Conservation (phyloP, 2,329 filamentous ascomycete species). For the Ophiostoma populinum region DNA sequence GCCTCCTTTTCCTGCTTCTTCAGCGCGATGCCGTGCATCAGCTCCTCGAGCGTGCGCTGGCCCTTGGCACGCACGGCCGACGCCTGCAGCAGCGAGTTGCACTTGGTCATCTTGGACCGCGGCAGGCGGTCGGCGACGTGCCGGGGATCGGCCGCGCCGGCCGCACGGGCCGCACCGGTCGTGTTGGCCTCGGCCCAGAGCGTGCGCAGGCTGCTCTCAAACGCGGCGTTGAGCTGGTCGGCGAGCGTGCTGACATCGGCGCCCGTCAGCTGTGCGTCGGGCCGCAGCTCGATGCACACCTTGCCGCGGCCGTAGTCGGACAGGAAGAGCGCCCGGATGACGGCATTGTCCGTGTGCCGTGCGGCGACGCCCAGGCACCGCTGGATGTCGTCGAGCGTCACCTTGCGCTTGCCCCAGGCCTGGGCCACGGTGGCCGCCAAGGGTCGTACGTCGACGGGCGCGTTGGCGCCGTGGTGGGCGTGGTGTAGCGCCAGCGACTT, state of each 20-base stretch:
- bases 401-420: slow-evolving; percentile 55
- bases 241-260: slow-evolving; percentile 26
- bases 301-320: slow-evolving; percentile 26
- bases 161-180: slow-evolving; percentile 5
- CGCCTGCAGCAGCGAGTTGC: slow-evolving; percentile 32
- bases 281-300: slow-evolving; percentile 38
- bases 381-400: slow-evolving; percentile 47
- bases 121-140: slow-evolving; percentile 40
- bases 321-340: slow-evolving; percentile 19
- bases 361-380: slow-evolving; percentile 43
- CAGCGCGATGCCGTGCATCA: slow-evolving; percentile 42
- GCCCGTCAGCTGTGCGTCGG: slow-evolving; percentile 11
- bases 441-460: slow-evolving; percentile 44
- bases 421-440: slow-evolving; percentile 45
- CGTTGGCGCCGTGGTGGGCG: slow-evolving; percentile 46
- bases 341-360: slow-evolving; percentile 14
- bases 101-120: slow-evolving; percentile 32
- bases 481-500: slow-evolving; percentile 51
- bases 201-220: slow-evolving; percentile 31
- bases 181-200: slow-evolving; percentile 22
- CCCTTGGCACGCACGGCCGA: slow-evolving; percentile 46
- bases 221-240: slow-evolving; percentile 33
- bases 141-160: slow-evolving; percentile 16
- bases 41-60: slow-evolving; percentile 48
- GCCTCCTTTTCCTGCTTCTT: slow-evolving; percentile 30